phyloP scores from a whole-genome alignment of 495 filamentous ascomycete species.

The Xylaria bambusicola region DNA sequence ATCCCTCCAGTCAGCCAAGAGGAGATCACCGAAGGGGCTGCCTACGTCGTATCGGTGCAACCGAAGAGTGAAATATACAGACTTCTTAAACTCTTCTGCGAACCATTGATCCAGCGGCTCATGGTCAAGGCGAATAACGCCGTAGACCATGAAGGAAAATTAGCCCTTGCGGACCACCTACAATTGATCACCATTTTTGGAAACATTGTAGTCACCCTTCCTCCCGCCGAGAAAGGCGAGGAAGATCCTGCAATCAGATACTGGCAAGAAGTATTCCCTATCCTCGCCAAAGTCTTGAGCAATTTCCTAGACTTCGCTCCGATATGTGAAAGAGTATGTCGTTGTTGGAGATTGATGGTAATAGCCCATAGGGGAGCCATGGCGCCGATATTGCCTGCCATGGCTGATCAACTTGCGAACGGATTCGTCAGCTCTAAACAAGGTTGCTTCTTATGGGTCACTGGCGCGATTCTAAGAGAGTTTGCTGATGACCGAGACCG shows the following conservation, averaged over 20 bases:
- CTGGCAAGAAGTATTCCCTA: slow-evolving; percentile 87
- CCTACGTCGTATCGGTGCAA: slow-evolving; percentile 84
- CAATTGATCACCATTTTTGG: slow-evolving; percentile 90
- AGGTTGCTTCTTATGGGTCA: slow-evolving; percentile 97
- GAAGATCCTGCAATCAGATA: slow-evolving; percentile 94
- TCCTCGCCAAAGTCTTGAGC: slow-evolving; percentile 79
- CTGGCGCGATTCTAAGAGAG: slow-evolving; percentile 89
- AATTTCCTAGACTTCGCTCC: slow-evolving; percentile 82
- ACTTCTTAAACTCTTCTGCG: slow-evolving; percentile 88
- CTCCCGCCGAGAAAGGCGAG: slow-evolving; percentile 68
- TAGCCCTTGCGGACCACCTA: slow-evolving; percentile 85
- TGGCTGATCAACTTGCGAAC: slow-evolving; percentile 82
- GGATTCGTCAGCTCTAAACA: slow-evolving; percentile 86
- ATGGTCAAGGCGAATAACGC: slow-evolving; percentile 87
- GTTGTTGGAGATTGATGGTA: slow-evolving; percentile 94
- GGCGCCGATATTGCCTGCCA: slow-evolving; percentile 75
- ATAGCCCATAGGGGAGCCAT: slow-evolving; percentile 92
- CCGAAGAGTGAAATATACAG: slow-evolving; percentile 76
- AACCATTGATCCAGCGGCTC: slow-evolving; percentile 83
- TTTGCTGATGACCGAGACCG: slow-evolving; percentile 86
- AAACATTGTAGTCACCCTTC: slow-evolving; percentile 67
- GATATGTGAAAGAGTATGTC: slow-evolving; percentile 89
- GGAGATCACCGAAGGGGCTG: slow-evolving; percentile 93
- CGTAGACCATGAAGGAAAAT: slow-evolving; percentile 73
- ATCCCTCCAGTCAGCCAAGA: slow-evolving; percentile 85